A percentile compares a stretch with the other conserved stretches of the same genome.
Evolutionary conservation across 257 asterid genomes (phyloP).

Genomic region (Paulownia fortunei): DNA sequence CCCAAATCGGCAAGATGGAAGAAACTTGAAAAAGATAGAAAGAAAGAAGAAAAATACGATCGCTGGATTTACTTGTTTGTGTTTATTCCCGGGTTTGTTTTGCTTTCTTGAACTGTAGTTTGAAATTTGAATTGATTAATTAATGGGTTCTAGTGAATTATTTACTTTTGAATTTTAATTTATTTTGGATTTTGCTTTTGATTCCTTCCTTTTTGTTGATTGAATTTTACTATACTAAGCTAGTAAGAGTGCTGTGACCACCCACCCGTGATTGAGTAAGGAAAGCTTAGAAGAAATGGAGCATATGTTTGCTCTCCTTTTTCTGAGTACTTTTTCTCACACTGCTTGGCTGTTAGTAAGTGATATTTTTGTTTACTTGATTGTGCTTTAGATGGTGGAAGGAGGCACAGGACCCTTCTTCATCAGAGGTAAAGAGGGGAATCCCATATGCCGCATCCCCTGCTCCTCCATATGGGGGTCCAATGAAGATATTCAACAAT

Average conservation of each 20-base stretch:
- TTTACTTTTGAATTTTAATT: conserved; percentile 15
- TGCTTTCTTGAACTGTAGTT: conserved; percentile 22
- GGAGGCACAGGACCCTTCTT: conserved; percentile 81
- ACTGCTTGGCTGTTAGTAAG: not conserved
- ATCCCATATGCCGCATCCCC: conserved; percentile 72
- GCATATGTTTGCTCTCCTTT: conserved; percentile 6
- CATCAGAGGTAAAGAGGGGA: conserved; percentile 56
- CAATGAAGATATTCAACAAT: conserved; percentile 85
- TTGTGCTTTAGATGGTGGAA: conserved; percentile 86
- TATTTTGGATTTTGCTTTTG: not conserved
- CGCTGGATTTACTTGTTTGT: conserved; percentile 31
- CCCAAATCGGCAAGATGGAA: conserved; percentile 26
- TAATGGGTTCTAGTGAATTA: conserved; percentile 11
- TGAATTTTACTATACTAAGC: conserved; percentile 18
- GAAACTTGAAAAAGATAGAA: conserved; percentile 19
- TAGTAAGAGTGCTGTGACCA: conserved; percentile 26
- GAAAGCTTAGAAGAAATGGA: conserved; percentile 12
- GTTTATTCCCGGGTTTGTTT: conserved; percentile 5
- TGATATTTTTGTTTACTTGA: conserved; percentile 22
- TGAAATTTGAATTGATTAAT: conserved; percentile 28
- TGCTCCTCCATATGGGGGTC: conserved; percentile 72
- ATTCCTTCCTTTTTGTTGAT: not conserved
- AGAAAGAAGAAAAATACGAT: not conserved
- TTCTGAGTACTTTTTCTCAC: not conserved
- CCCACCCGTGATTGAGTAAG: conserved; percentile 5